A percentile compares a stretch with the other conserved stretches of the same genome.
phyloP scores from a whole-genome alignment of 2,329 filamentous ascomycete genomes.

The Pseudocercospora cruenta region DNA sequence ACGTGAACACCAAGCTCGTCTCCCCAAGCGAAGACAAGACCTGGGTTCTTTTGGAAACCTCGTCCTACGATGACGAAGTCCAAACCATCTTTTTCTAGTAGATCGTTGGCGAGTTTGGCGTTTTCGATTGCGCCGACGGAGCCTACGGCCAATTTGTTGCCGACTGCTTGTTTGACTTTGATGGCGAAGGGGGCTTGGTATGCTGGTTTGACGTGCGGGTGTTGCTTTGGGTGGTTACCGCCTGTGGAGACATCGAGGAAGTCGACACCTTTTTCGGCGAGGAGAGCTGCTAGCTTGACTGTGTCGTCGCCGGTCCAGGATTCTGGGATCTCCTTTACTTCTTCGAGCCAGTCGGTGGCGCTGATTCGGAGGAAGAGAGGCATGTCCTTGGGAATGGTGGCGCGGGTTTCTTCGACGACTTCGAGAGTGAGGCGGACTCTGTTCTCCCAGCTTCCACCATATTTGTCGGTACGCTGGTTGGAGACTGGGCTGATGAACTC shows the following conservation, averaged over 20 bases:
- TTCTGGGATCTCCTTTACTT: slow-evolving; percentile 54
- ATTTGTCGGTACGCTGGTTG: slow-evolving; percentile 71
- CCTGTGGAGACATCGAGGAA: slow-evolving; percentile 80
- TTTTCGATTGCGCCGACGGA: slow-evolving; percentile 75
- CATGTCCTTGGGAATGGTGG: slow-evolving; percentile 66
- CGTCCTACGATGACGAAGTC: slow-evolving; percentile 76
- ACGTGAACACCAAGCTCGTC: slow-evolving; percentile 72
- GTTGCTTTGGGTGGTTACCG: slow-evolving; percentile 63
- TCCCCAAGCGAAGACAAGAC: slow-evolving; percentile 67
- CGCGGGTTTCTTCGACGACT: slow-evolving; percentile 63
- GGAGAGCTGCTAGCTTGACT: slow-evolving; percentile 63
- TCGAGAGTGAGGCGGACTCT: slow-evolving; percentile 70
- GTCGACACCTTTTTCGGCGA: slow-evolving; percentile 76
- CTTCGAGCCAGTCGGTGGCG: slow-evolving; percentile 76
- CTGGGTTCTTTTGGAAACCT: slow-evolving; percentile 67
- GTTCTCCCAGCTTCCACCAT: slow-evolving; percentile 71
- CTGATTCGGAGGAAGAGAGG: slow-evolving; percentile 74
- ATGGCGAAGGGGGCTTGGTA: slow-evolving; percentile 78
- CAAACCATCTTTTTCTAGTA: slow-evolving; percentile 54
- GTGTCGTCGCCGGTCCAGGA: slow-evolving; percentile 71
- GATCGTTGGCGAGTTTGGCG: slow-evolving; percentile 68
- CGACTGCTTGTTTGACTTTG: slow-evolving; percentile 72
- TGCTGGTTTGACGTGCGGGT: slow-evolving; percentile 63
- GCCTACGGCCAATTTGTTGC: slow-evolving; percentile 70
- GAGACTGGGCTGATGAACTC: slow-evolving; percentile 69